Conservation (phyloP, 345 rosid genomes). For the Ceriops tagal region DNA sequence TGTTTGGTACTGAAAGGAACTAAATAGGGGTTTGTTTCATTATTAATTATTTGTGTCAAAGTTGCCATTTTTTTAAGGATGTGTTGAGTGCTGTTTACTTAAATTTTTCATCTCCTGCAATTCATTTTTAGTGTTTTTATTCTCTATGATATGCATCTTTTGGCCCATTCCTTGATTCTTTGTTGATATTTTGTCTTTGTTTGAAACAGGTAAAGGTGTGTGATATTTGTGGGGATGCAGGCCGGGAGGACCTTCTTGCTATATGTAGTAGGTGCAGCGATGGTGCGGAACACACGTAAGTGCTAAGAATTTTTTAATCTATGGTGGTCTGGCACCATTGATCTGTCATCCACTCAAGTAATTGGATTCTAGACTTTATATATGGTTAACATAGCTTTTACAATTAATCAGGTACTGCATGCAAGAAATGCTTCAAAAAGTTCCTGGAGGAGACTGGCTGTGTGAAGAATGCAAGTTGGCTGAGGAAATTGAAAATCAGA, state of each 20-base stretch:
- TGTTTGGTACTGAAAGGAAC: no score
- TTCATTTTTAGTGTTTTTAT: not conserved
- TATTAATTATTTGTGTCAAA: not conserved
- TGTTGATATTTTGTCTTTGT: constrained; percentile 1
- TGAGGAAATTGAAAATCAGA: constrained; percentile 63
- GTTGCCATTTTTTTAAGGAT: not conserved
- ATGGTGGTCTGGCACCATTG: constrained; percentile 7
- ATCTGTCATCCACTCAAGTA: constrained; percentile 4
- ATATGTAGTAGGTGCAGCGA: constrained; percentile 86
- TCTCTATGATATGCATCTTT: not conserved
- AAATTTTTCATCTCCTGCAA: not conserved
- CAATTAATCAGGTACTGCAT: constrained; percentile 79
- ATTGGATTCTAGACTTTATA: not conserved
- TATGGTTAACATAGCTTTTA: constrained; percentile 19
- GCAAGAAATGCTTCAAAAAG: constrained; percentile 74
- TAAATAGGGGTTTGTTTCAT: no score
- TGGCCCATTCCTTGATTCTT: not conserved
- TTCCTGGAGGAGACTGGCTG: constrained; percentile 92
- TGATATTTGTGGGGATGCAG: constrained; percentile 99
- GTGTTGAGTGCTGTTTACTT: not conserved
- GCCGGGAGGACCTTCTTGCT: constrained; percentile 95
- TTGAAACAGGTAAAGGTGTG: constrained; percentile 92
- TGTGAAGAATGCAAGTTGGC: constrained; percentile 91
- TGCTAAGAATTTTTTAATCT: constrained; percentile 9
- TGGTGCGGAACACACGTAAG: constrained; percentile 99